Percentiles rank a stretch among this genome's conserved stretches.
Conservation (phyloP, 1,284 basidiomycete species). For the Ceraceosorus bombacis region DNA sequence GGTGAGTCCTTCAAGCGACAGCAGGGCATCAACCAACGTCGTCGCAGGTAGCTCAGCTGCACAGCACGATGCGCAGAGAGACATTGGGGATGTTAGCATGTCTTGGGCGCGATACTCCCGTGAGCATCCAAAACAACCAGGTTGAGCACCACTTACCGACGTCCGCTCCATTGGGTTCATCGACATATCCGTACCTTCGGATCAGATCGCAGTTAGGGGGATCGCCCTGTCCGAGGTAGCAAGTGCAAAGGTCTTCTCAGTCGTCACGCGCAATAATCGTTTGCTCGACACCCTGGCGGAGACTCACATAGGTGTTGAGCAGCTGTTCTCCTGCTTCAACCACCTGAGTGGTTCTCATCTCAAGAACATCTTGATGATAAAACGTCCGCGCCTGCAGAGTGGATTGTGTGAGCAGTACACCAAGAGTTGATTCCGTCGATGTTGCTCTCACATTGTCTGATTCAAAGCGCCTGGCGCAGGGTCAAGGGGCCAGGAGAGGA, state of each 20-base stretch:
- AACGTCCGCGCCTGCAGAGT: slow-evolving; percentile 67
- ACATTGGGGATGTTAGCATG: too few relatives aligned
- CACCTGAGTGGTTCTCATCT: slow-evolving; percentile 70
- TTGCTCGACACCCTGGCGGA: too few relatives aligned
- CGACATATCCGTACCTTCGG: slow-evolving; percentile 87
- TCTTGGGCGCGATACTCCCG: too few relatives aligned
- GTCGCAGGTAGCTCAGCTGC: slow-evolving; percentile 71
- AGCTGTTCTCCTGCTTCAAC: slow-evolving; percentile 81
- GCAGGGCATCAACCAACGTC: slow-evolving; percentile 56
- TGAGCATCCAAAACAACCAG: too few relatives aligned
- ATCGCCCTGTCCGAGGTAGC: slow-evolving; percentile 61
- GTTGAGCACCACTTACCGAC: slow-evolving; percentile 45
- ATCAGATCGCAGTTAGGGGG: slow-evolving; percentile 90
- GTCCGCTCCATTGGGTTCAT: slow-evolving; percentile 79
- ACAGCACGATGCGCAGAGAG: too few relatives aligned
- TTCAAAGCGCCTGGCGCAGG: slow-evolving; percentile 17
- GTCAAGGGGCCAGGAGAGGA: too few relatives aligned
- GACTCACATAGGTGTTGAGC: slow-evolving; percentile 60
- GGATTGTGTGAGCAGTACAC: slow-evolving; percentile 1
- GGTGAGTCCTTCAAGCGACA: slow-evolving; percentile 1
- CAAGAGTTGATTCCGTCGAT: too few relatives aligned
- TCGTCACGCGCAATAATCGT: not conserved
- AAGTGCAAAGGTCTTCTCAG: not conserved
- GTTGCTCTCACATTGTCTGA: slow-evolving; percentile 30
- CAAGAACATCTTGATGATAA: slow-evolving; percentile 64